Evolutionary conservation across 805 yeast species (phyloP).

Genomic region (Lipomyces sp.): DNA sequence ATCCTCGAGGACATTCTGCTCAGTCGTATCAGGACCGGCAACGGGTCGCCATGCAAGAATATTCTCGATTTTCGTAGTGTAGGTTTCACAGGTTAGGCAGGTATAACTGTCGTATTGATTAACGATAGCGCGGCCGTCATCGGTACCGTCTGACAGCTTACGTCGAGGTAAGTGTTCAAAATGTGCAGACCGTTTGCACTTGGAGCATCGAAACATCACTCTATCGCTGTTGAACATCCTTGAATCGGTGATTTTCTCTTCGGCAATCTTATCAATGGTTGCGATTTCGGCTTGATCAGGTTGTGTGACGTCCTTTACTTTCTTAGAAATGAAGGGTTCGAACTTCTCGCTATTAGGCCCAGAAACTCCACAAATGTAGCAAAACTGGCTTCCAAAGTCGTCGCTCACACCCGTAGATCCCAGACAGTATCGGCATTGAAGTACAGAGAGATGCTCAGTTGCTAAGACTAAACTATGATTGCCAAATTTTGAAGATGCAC

Average conservation of each 20-base stretch:
- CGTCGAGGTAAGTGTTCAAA: constrained; percentile 4
- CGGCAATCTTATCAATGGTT: not conserved
- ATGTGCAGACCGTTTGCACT: constrained; percentile 16
- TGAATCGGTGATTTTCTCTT: not conserved
- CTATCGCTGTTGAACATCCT: constrained; percentile 7
- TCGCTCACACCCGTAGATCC: not conserved
- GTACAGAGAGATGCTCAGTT: constrained; percentile 4
- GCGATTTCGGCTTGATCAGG: not conserved
- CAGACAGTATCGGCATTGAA: constrained; percentile 15
- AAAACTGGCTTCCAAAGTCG: constrained; percentile 10
- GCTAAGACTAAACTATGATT: not conserved
- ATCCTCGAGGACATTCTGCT: not conserved
- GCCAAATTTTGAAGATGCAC: not conserved
- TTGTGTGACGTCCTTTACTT: not conserved
- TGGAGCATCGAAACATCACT: constrained; percentile 21
- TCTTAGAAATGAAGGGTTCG: not conserved
- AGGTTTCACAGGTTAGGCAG: constrained; percentile 11
- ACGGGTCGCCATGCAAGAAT: constrained; percentile 24
- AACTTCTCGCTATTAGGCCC: constrained; percentile 8
- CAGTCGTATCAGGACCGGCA: not conserved
- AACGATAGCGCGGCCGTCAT: not conserved
- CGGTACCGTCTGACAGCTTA: not conserved
- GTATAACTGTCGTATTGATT: not conserved
- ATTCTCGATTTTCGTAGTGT: constrained; percentile 6
- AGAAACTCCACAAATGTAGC: constrained; percentile 4